Conservation (phyloP, 2,329 filamentous ascomycete genomes). For the Ascochyta clinopodiicola region DNA sequence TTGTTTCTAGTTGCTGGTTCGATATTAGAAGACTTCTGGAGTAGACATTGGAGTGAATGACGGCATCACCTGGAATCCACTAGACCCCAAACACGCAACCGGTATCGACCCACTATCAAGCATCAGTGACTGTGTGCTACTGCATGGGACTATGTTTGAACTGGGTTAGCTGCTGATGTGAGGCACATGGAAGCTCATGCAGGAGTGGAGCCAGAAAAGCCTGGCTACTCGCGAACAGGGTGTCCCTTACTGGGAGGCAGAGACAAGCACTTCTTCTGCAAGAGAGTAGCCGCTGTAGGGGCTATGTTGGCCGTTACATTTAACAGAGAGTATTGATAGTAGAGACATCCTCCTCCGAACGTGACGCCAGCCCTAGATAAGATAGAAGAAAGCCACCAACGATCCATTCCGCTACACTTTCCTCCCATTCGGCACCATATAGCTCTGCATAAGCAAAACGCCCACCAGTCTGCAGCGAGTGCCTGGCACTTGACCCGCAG, state of each 20-base stretch:
- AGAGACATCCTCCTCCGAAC: neutral
- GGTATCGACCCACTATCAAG: neutral
- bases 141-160: conserved; percentile 4
- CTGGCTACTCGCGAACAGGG: conserved; percentile 17
- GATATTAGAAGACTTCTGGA: neutral
- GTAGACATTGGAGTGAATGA: neutral
- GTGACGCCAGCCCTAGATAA: conserved; percentile 2
- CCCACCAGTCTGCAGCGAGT: conserved; percentile 1
- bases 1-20: neutral
- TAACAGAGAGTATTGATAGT: conserved; percentile 17
- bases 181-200: conserved; percentile 14
- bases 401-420: neutral
- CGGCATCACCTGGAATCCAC: conserved; percentile 3
- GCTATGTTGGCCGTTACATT: conserved; percentile 33
- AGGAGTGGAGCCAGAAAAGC: conserved; percentile 3
- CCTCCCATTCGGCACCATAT: neutral
- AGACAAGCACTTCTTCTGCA: neutral
- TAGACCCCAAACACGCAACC: neutral
- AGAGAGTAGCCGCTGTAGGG: conserved; percentile 4
- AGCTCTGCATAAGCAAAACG: neutral
- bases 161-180: conserved; percentile 12
- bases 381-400: neutral
- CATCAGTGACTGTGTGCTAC: neutral
- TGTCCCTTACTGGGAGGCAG: neutral
- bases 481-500: neutral